These are phyloP conservation scores for Cladophialophora carrionii DNA, from an alignment of 2,329 filamentous ascomycete genomes.

Conservation along the genomic window DNA sequence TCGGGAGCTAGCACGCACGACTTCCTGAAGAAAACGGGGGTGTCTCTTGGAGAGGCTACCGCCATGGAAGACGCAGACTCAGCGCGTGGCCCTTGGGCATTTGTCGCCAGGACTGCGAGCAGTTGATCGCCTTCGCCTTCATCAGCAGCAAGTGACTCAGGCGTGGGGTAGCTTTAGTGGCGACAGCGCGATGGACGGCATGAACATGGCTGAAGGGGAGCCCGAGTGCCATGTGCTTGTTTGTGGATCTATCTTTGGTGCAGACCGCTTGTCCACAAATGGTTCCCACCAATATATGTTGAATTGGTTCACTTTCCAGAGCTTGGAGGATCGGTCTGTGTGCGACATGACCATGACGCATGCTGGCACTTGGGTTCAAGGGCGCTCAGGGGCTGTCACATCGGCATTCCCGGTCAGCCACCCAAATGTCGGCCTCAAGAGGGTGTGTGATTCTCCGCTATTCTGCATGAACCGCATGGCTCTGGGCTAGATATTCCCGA, in stretches of 20 bases:
- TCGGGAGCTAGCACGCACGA: not conserved
- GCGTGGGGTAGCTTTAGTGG: not conserved
- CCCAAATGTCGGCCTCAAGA: not conserved
- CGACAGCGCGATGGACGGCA: not conserved
- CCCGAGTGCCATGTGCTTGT: not conserved
- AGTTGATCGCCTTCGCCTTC: not conserved
- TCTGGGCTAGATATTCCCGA: not conserved
- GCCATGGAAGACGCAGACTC: not conserved
- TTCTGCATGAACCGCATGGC: not conserved
- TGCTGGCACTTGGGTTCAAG: not conserved
- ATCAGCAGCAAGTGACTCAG: not conserved
- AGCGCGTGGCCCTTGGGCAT: not conserved
- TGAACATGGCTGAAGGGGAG: not conserved
- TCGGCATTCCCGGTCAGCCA: not conserved
- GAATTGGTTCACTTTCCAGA: not conserved
- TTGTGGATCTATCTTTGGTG: not conserved
- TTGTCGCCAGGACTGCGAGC: not conserved
- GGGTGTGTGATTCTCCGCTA: too few species aligned
- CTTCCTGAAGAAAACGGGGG: not conserved
- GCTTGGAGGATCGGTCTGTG: not conserved
- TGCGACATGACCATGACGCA: not conserved
- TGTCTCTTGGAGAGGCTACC: not conserved
- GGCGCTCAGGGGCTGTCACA: not conserved
- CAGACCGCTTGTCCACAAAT: not conserved
- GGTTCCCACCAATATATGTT: not conserved